These are phyloP conservation scores for Colletotrichum siamense DNA, from an alignment of 2,329 filamentous ascomycete species.

Conservation along the genomic window DNA sequence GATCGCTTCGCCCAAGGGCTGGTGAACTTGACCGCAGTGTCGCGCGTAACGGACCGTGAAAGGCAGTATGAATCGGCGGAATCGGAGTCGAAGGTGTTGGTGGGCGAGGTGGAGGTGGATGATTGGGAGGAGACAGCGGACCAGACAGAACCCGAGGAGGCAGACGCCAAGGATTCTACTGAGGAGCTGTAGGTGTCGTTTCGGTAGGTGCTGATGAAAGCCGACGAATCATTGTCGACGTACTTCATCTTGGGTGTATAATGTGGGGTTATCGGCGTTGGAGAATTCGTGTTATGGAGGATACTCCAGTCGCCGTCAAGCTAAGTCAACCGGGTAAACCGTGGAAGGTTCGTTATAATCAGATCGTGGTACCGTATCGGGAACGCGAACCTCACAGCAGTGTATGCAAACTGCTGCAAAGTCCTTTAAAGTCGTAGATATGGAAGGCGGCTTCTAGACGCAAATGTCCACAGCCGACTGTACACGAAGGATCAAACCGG, in stretches of 20 bases:
- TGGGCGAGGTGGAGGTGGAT: constrained; percentile 72
- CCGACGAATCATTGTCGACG: constrained; percentile 58
- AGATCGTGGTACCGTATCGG: constrained; percentile 40
- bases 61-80: constrained; percentile 50
- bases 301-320: constrained; percentile 40
- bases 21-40: constrained; percentile 30
- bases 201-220: constrained; percentile 52
- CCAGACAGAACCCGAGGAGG: constrained; percentile 79
- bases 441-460: constrained; percentile 49
- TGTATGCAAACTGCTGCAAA: constrained; percentile 37
- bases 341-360: constrained; percentile 26
- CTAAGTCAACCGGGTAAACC: constrained; percentile 36
- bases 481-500: constrained; percentile 64
- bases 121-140: constrained; percentile 74
- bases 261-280: not conserved
- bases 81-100: constrained; percentile 63
- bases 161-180: constrained; percentile 76
- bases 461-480: constrained; percentile 47
- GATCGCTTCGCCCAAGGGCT: constrained; percentile 37
- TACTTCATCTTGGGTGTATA: constrained; percentile 60
- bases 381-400: constrained; percentile 45
- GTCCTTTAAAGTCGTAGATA: constrained; percentile 46
- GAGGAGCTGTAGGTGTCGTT: constrained; percentile 72
- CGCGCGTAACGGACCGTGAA: constrained; percentile 36
- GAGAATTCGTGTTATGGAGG: constrained; percentile 23